Conservation (phyloP, 345 rosid species). For the Psidium friedrichsthalianum region DNA sequence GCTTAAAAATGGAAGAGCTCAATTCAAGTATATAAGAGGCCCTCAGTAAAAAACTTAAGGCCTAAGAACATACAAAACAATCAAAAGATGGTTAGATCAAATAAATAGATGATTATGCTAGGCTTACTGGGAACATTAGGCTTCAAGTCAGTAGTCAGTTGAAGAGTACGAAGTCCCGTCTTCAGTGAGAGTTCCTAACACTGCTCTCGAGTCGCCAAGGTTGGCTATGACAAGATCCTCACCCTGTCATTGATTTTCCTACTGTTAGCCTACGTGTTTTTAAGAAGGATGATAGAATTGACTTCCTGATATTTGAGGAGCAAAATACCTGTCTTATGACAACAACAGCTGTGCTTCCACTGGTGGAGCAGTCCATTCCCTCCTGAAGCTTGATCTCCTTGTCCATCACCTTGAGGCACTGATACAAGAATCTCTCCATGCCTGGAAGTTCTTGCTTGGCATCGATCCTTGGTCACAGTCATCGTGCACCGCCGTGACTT, state of each 20-base stretch:
- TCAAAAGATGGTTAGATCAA: background rate
- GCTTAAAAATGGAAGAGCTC: background rate
- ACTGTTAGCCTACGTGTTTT: background rate
- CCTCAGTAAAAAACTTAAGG: background rate
- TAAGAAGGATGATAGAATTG: background rate
- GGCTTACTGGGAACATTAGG: constrained; percentile 65
- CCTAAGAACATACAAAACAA: background rate
- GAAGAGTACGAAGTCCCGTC: constrained; percentile 37
- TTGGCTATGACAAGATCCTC: constrained; percentile 68
- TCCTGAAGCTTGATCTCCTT: constrained; percentile 54
- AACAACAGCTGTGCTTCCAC: constrained; percentile 80
- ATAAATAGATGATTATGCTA: background rate
- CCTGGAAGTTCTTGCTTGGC: constrained; percentile 5
- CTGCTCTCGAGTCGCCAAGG: constrained; percentile 88
- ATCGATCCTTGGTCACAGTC: background rate
- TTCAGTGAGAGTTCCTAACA: constrained; percentile 43
- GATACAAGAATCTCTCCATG: constrained; percentile 36
- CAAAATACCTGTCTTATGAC: constrained; percentile 45
- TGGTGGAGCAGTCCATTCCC: constrained; percentile 47
- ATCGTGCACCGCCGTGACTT: background rate
- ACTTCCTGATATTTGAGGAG: no score
- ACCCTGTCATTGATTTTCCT: constrained; percentile 22
- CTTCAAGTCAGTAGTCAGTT: constrained; percentile 68
- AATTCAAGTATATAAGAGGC: background rate
- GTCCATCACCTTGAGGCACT: constrained; percentile 56